These are phyloP conservation scores for Ceratobasidium theobromae DNA, from an alignment of 1,284 basidiomycete genomes.

Conservation along the genomic window DNA sequence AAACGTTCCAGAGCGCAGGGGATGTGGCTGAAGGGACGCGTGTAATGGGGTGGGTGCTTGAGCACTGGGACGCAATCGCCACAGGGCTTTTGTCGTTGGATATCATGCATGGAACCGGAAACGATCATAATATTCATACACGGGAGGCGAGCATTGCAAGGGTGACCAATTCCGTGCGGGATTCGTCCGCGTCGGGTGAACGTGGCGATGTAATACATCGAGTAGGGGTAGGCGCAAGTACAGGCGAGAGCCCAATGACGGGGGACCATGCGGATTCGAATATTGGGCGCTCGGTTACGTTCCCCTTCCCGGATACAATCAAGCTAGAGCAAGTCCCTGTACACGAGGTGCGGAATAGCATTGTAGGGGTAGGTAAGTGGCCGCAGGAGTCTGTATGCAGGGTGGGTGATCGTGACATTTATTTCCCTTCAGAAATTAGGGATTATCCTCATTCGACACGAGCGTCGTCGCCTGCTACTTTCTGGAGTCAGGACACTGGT, in stretches of 20 bases:
- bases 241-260: too few species aligned
- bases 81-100: constrained; percentile 15
- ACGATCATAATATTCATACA: neutral
- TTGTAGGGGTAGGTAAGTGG: neutral
- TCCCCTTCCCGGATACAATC: constrained; percentile 8
- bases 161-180: too few species aligned
- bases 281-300: neutral
- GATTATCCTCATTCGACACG: neutral
- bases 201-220: too few species aligned
- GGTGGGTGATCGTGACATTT: neutral
- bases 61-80: constrained; percentile 9
- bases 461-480: constrained; percentile 1
- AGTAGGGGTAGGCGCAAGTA: too few species aligned
- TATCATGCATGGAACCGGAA: neutral
- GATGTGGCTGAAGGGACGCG: neutral
- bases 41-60: constrained; percentile 1
- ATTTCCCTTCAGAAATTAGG: neutral
- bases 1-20: neutral
- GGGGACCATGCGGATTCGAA: neutral
- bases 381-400: neutral
- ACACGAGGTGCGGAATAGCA: constrained; percentile 13
- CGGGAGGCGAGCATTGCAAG: constrained; percentile 1
- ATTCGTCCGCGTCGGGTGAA: too few species aligned
- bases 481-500: constrained; percentile 27
- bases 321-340: constrained; percentile 8